Base-by-base conservation (phyloP, 2,329 filamentous ascomycete genomes). In the Fusarium sp. region DNA sequence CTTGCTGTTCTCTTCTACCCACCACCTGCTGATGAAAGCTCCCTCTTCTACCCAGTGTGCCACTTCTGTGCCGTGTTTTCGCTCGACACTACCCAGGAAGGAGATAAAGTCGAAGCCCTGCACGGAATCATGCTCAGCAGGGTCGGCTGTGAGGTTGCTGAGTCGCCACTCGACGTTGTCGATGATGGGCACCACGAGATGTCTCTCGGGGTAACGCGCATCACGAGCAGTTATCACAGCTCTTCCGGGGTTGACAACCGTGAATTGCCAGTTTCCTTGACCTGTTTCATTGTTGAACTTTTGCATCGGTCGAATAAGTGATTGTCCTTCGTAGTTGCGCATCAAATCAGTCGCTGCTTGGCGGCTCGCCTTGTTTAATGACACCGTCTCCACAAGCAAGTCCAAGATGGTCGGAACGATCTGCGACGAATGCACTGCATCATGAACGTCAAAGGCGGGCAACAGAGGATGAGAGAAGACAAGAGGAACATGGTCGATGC, bases 401-500 rank as follows among this genome's bases (percentile, higher is more conserved):
- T 82, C 81, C 4, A 82, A 74, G 16, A 82, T 79, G 1, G 81
- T 80, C 2, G 81, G 81, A 1, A 82, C 47, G 2, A 82, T 79
- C 45, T 81, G 79, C 5, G 77, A 74, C 0, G 80, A 80, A 18
- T 79, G 77, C 7, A 81, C 80, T 0, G 79, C 70, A 25, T 79
- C 77, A 13, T 81, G 66, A 18, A 81, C 67, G 18, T 81, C 71
- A 5, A 82, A 68, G 1, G 74, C 64, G 0, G 81, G 81, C 1
- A 82, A 50, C 9, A 77, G 66, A 1, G 81, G 81, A 10, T 82
- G 81, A 2, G 80, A 82, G 1, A 82, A 59, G 0, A 82, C 75
- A 1, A 82, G 63, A 18, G 81, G 81, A 9, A 82, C 79, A 11
- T 80, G 80, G 18, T 79, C 68, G 29, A 76, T 77, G 40, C 78